Base-by-base conservation (phyloP, 2,329 filamentous ascomycete species). In the Pyrenophora graminea region DNA sequence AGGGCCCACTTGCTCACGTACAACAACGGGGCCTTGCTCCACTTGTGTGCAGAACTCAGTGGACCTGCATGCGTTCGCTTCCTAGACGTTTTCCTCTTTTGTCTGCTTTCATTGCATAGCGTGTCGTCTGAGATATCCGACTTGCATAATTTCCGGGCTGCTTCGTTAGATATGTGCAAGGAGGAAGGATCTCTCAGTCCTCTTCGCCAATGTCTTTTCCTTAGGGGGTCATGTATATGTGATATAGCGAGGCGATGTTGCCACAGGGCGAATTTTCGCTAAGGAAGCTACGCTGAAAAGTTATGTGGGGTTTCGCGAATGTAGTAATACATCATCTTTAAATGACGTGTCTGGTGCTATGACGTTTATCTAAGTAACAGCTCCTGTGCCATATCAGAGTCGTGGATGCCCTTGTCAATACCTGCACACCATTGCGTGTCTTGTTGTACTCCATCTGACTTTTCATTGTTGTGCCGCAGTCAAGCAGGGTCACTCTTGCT, bases 121-220 rank as follows among this genome's bases (percentile, higher is more conserved):
- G 65, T 56, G 56, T 57, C 41, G 58, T 66, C 61, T 62, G 70
- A 71, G 71, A 74, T 74, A 73, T 74, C 70, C 71, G 65, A 74
- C 71, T 73, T 74, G 71, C 71, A 73, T 72, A 66, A 62, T 68
- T 30, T 30, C 60, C 56, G 58, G 55, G 45, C 58, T 62, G 59
- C 46, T 53, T 50, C 40, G 37, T 54, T 57, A 63, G 60, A 66
- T 62, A 56, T 50, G 63, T 71, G 71, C 69, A 72, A 67, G 71
- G 69, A 73, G 70, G 71, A 74, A 66, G 71, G 71, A 74, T 74
- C 64, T 72, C 71, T 71, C 70, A 56, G 50, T 52, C 51, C 47
- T 53, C 52, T 54, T 48, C 51, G 49, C 48, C 46, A 45, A 41
- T 42, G 51, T 61, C 50, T 50, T 48, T 56, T 45, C 36, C 31